Base-by-base conservation (phyloP, 345 rosid species). In the Rhizophora mangle region DNA sequence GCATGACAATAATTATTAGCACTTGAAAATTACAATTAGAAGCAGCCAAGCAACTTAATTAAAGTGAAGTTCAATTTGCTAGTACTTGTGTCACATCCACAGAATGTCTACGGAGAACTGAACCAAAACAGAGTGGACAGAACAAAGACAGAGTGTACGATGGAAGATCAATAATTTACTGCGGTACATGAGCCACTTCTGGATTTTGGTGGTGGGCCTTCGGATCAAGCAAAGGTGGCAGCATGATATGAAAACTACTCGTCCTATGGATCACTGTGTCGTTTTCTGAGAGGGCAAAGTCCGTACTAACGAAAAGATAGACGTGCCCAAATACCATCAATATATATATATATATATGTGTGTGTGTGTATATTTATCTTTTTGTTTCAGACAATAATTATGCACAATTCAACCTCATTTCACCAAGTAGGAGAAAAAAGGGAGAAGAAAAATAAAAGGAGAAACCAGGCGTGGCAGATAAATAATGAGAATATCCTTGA, bases 391-490 rank as follows among this genome's bases (percentile, higher is more conserved):
- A 79, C 60, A 78, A 75, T 85, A 70, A 81, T 77, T 70, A 72
- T 68, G 81, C 64, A 71, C 67, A 69, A 72, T 64, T 51, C 62
- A 64, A n/a, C 67, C 29, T 60, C 24, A 67, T 65, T 53, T 52
- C 68, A 67, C 54, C 55, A 63, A 9, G 21, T 46, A 34, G 10
- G 6, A 57, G 7, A 53, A 30, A 39, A 34, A 58, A 22, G 24
- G 51, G 26, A 3, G 46, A 6, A 10, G 64, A 78, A 21, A 27
- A 49, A 61, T 46, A 32, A 56, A n/a, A 69, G 55, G 73, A 67
- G 65, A 60, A 81, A 79, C 82, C 81, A 87, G 87, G 94, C 92
- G 91, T 87, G 92, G 88, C 82, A 65, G 67, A 72, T 83, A 81
- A 74, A 86, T 80, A 80, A 84, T 83, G 85, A 84, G 75, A 79